phyloP scores from a whole-genome alignment of 169 alveolate genomes.

The Plasmodium billcollinsi region DNA sequence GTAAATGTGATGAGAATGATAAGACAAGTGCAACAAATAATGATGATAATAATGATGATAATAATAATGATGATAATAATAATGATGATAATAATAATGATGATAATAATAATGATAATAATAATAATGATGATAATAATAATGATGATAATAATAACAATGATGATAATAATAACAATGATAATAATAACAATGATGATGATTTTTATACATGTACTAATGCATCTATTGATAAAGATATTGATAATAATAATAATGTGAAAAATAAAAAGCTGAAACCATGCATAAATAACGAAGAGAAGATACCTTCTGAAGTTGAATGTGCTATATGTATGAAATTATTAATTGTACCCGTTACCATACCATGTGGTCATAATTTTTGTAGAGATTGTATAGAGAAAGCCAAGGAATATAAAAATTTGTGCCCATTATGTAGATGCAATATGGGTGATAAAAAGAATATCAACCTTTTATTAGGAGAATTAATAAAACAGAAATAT shows the following conservation, averaged over 20 bases:
- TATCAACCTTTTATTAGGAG: constrained; percentile 73
- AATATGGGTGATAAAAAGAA: constrained; percentile 70
- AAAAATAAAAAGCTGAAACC: background rate
- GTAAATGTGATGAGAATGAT: no score
- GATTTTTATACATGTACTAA: no score
- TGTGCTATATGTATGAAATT: constrained; percentile 84
- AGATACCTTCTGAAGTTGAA: constrained; percentile 49
- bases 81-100: no score
- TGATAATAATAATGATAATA: background rate
- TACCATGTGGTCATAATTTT: constrained; percentile 88
- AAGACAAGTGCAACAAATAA: no score
- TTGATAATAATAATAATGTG: background rate
- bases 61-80: no score
- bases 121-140: no score
- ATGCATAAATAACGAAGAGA: background rate
- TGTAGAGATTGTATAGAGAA: constrained; percentile 84
- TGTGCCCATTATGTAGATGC: constrained; percentile 81
- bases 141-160: no score
- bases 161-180: no score
- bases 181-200: no score
- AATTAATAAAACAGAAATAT: constrained; percentile 74
- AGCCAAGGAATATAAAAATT: constrained; percentile 76
- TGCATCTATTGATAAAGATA: background rate
- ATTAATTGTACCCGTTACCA: constrained; percentile 83
- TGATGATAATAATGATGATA: no score